Evolutionary conservation across 1,284 basidiomycete species (phyloP).

Genomic region (Trichosporon sp.): DNA sequence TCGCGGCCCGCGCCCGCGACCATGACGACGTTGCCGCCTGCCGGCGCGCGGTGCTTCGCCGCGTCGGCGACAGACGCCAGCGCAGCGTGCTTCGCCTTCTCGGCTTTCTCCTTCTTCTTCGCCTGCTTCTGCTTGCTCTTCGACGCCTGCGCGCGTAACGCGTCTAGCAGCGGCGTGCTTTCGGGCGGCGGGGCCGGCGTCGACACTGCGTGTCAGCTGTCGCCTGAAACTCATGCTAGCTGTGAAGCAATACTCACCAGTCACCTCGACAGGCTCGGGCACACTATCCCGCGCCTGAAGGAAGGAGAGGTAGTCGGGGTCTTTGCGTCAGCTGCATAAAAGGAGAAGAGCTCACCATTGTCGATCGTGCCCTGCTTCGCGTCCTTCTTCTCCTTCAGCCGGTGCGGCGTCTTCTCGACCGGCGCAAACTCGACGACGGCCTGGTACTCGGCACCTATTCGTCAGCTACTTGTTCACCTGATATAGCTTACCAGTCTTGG

Average conservation of each 20-base stretch:
- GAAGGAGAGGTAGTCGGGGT: conserved; percentile 77
- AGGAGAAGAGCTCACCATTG: conserved; percentile 30
- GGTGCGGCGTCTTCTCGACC: conserved; percentile 63
- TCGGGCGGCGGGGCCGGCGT: conserved; percentile 52
- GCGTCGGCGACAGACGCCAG: conserved; percentile 35
- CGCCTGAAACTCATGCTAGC: not conserved
- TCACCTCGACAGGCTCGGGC: conserved; percentile 57
- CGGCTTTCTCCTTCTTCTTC: conserved; percentile 58
- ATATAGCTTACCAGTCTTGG: conserved; percentile 69
- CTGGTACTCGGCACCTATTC: conserved; percentile 72
- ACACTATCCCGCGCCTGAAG: conserved; percentile 55
- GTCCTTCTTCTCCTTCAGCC: conserved; percentile 41
- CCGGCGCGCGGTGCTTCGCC: conserved; percentile 31
- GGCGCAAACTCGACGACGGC: conserved; percentile 93
- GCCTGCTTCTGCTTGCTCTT: conserved; percentile 18
- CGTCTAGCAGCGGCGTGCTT: conserved; percentile 81
- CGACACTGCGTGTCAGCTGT: conserved; percentile 21
- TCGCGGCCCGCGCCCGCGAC: conserved; percentile 42
- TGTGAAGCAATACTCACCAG: conserved; percentile 54
- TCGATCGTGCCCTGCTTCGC: conserved; percentile 45
- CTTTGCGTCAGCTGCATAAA: conserved; percentile 47
- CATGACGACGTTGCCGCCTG: conserved; percentile 24
- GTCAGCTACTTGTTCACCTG: not conserved
- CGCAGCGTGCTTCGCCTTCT: conserved; percentile 23
- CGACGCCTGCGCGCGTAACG: conserved; percentile 58